Base-by-base conservation (phyloP, 73 alveolate genomes). In the Uronychia binucleata region DNA sequence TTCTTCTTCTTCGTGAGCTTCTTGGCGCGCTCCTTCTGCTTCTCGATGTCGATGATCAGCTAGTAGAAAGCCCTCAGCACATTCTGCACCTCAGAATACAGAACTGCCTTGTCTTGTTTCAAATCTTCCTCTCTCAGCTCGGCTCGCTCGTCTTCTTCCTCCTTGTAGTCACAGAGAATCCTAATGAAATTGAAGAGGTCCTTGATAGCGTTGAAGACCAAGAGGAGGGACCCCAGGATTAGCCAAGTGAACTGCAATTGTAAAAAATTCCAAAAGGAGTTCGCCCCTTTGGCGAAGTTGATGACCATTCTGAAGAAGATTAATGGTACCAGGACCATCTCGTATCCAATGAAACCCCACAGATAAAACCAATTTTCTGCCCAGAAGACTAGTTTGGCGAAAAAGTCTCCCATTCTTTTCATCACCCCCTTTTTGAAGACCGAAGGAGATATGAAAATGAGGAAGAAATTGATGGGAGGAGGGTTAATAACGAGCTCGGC, bases 71-170 rank as follows among this genome's bases (percentile, higher is more conserved):
- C 59, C 27, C 84, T 31, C 31, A 78, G 31, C 58, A 88, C 94
- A 46, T 88, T 88, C 30, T 82, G 86, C 0, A 88, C 94, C 57
- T 88, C 94, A 34, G 79, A 77, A 33, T 88, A 88, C 34, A 88
- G 78, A 1, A 81, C 94, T 28, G 58, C 35, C 80, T 88, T 88
- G 79, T 88, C 94, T 46, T 88, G 79, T 57, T 33, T 77, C 25
- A 80, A 77, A 31, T 88, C 94, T 58, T 88, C 89, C 75, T 88
- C 88, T 29, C 59, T 84, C 34, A 82, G 74, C 78, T 88, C 94
- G 28, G 31, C 85, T n/a, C 32, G 77, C 30, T 32, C 30, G 32
- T 83, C 94, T 30, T 81, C 90, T 26, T 88, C 94, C 13, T 88
- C 94, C 76, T 58, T n/a, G 46, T 88, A 88, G 34, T 88, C 94